Base-by-base conservation (phyloP, 2,329 filamentous ascomycete species). In the Colletotrichum viniferum region DNA sequence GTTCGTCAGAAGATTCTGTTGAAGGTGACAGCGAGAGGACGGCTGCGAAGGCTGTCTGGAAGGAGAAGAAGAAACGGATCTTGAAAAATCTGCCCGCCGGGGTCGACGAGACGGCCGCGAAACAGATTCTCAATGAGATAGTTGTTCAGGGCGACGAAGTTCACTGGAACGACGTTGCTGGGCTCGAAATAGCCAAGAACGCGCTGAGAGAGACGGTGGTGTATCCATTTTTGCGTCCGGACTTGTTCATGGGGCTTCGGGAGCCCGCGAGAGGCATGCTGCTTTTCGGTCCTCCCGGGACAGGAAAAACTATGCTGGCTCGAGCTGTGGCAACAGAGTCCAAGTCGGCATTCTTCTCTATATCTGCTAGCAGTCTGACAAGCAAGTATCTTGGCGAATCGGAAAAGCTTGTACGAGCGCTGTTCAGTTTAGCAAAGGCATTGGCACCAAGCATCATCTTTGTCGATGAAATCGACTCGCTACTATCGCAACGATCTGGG, bases 261-360 rank as follows among this genome's bases (percentile, higher is more conserved):
- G 97, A 99, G 82, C 97, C 97, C 24, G 96, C 97, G 16, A 90
- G 96, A 73, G 97, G 97, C 7, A 98, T 99, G 95, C 89, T 99
- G 2, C 89, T 99, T 2, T 99, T 99, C 81, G 97, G 97, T 0
- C 97, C 97, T 2, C 97, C 97, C 0, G 97, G 97, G n/a, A 99
- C 97, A 0, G 97, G 97, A 68, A 99, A 99, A 85, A 99, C 97
- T 0, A 99, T 99, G 97, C 88, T 99, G 48, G 97, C 97, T 12
- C 92, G 97, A 77, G 96, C 95, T 10, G 96, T 98, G 1, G 97
- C 97, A 2, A 98, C 97, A 0, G 97, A 99, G 84, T 98, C 95
- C 3, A 94, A 93, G 80, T 98, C 95, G 13, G 98, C 97, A 0
- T 99, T 98, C 85, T 98, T 99, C 85, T 97, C 96, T 16, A 98